These are phyloP conservation scores for Volutella citrinella DNA, from an alignment of 2,329 filamentous ascomycete species.

Conservation along the genomic window DNA sequence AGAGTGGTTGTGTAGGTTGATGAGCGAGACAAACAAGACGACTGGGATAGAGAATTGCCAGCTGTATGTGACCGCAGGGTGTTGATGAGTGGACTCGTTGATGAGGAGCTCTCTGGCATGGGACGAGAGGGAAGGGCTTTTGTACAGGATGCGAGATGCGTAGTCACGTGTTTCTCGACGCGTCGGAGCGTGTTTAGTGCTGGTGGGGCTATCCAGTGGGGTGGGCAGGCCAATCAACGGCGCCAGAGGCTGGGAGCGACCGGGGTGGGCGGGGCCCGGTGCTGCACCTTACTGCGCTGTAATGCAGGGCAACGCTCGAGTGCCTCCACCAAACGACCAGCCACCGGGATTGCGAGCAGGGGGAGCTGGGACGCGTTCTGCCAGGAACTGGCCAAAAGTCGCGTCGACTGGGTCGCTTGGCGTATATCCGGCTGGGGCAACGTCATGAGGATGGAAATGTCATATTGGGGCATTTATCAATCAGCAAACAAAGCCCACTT, in stretches of 20 bases:
- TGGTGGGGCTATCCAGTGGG: slow-evolving; percentile 18
- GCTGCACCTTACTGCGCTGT: no score
- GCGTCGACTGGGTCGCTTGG: slow-evolving; percentile 3
- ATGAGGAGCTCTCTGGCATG: no score
- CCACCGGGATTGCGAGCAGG: slow-evolving; percentile 17
- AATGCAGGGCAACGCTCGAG: slow-evolving; percentile 12
- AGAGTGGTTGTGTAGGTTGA: slow-evolving; percentile 4
- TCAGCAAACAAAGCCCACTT: slow-evolving; percentile 24
- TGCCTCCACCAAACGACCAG: slow-evolving; percentile 18
- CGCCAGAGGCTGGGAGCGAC: slow-evolving; percentile 16
- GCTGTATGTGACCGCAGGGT: no score
- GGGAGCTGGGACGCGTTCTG: slow-evolving; percentile 23
- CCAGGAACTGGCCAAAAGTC: not conserved
- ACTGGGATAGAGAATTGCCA: no score
- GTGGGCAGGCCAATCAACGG: slow-evolving; percentile 23
- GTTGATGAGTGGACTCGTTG: no score
- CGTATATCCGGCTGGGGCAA: slow-evolving; percentile 11
- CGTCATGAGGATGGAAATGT: slow-evolving; percentile 23
- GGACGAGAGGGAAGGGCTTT: slow-evolving; percentile 33
- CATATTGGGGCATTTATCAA: slow-evolving; percentile 28
- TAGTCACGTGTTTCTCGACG: slow-evolving; percentile 37
- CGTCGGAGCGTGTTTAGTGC: slow-evolving; percentile 33
- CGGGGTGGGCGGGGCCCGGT: slow-evolving; percentile 9
- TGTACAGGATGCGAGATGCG: slow-evolving; percentile 34
- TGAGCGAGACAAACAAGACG: no score